Base-by-base conservation (phyloP, 805 yeast species). In the Pachysolen tannophilus region DNA sequence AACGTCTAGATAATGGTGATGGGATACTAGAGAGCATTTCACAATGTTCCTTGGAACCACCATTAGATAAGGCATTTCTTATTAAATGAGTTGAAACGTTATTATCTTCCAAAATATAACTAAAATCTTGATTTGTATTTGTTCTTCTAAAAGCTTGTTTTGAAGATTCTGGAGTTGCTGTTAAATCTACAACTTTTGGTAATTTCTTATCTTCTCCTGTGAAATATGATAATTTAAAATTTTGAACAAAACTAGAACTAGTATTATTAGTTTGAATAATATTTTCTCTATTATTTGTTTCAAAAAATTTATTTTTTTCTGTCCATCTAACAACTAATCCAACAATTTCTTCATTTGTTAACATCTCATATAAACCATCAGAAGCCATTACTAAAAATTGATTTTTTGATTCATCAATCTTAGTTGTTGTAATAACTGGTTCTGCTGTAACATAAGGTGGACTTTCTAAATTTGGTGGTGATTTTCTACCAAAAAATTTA, bases 401-500 rank as follows among this genome's bases (percentile, higher is more conserved):
- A 44, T 83, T 78, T 44, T 79, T 75, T 15, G 69, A 64, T 1
- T 87, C 81, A 33, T 69, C 69, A 33, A 88, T 71, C 49, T 78
- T 75, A 9, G 88, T 81, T 2, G 95, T 78, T 3, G 95, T 82
- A 18, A 88, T 69, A 20, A 82, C 94, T 1, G 98, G 98, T 55
- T 82, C 88, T 1, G 98, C 97, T 1, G 98, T 92, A 25, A 92
- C 97, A 55, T 92, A 92, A 0, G 98, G 98, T 3, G 98, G 98
- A 2, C 96, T 81, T 40, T 77, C 65, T 41, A 85, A 68, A 45
- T 75, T 72, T 34, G 74, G 72, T 21, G 94, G 94, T 17, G 83
- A 72, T 39, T 72, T 61, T 52, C 90, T 72, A 24, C 95, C 94
- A 53, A 90, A 88, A 45, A 87, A 79, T 47, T 78, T 78, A 42